Percentiles rank a stretch among this genome's conserved stretches.
Evolutionary conservation across 352 stramenopile species (phyloP).

Genomic region (Globisporangium uncinulatum): DNA sequence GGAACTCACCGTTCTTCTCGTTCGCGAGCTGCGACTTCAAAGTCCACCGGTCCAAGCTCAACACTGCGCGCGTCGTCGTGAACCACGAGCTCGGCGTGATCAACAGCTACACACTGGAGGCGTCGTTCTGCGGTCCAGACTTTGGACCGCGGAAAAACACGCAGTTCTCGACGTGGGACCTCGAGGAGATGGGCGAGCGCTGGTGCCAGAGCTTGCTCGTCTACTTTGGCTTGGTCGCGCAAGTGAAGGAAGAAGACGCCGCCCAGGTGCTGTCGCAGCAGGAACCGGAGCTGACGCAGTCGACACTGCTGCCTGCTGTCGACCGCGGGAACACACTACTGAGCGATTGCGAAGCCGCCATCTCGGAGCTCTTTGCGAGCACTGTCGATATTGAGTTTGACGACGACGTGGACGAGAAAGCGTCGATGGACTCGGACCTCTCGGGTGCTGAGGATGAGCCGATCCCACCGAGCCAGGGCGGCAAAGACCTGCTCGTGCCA

Average conservation of each 20-base stretch:
- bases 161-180: constrained; percentile 68
- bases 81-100: constrained; percentile 80
- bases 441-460: constrained; percentile 59
- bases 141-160: constrained; percentile 63
- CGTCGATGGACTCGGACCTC: constrained; percentile 48
- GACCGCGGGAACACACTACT: constrained; percentile 24
- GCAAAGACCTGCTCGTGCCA: not conserved
- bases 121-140: constrained; percentile 84
- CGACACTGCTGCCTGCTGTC: not conserved
- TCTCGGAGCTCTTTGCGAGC: constrained; percentile 45
- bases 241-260: constrained; percentile 38
- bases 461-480: constrained; percentile 23
- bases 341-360: constrained; percentile 53
- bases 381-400: constrained; percentile 21
- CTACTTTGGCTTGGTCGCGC: constrained; percentile 54
- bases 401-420: constrained; percentile 7
- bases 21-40: constrained; percentile 88
- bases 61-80: constrained; percentile 88
- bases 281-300: constrained; percentile 1
- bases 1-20: constrained; percentile 62
- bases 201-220: constrained; percentile 76
- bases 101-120: constrained; percentile 89
- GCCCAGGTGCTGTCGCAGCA: not conserved
- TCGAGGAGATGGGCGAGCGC: constrained; percentile 65
- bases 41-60: constrained; percentile 87